Percentiles rank a stretch among this genome's conserved stretches.
phyloP scores from a whole-genome alignment of 2,329 filamentous ascomycete species.

The Stagonosporopsis rhizophila region DNA sequence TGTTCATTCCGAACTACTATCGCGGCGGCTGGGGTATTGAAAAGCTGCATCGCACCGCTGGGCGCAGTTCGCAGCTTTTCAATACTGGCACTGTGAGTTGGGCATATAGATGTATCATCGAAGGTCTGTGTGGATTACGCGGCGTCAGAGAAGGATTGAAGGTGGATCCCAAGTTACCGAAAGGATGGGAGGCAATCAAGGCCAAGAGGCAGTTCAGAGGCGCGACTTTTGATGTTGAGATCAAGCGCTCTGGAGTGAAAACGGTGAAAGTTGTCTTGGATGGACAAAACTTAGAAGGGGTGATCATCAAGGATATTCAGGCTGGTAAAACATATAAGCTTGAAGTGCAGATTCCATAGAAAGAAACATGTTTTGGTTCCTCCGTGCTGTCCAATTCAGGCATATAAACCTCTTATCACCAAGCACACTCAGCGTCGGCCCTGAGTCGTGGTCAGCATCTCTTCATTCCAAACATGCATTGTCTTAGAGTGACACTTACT shows the following conservation, averaged over 20 bases:
- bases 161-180: constrained; percentile 61
- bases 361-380: not conserved
- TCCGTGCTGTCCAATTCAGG: no score
- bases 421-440: constrained; percentile 1
- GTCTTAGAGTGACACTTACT: not conserved
- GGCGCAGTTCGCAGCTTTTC: constrained; percentile 64
- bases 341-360: constrained; percentile 40
- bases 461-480: not conserved
- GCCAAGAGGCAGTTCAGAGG: constrained; percentile 60
- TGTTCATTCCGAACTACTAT: constrained; percentile 68
- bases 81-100: constrained; percentile 66
- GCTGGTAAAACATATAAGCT: constrained; percentile 56
- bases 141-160: constrained; percentile 58
- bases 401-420: not conserved
- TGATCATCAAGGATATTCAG: constrained; percentile 53
- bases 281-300: constrained; percentile 50
- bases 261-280: constrained; percentile 53
- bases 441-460: not conserved
- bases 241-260: constrained; percentile 53
- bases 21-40: constrained; percentile 41
- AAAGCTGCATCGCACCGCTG: constrained; percentile 53
- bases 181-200: constrained; percentile 57
- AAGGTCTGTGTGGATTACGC: constrained; percentile 62
- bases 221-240: constrained; percentile 57
- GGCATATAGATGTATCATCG: constrained; percentile 63